Evolutionary conservation across 2,329 filamentous ascomycete species (phyloP), one percentile per base, ranked within the genome.

Genomic region (Orbilia javanica): DNA sequence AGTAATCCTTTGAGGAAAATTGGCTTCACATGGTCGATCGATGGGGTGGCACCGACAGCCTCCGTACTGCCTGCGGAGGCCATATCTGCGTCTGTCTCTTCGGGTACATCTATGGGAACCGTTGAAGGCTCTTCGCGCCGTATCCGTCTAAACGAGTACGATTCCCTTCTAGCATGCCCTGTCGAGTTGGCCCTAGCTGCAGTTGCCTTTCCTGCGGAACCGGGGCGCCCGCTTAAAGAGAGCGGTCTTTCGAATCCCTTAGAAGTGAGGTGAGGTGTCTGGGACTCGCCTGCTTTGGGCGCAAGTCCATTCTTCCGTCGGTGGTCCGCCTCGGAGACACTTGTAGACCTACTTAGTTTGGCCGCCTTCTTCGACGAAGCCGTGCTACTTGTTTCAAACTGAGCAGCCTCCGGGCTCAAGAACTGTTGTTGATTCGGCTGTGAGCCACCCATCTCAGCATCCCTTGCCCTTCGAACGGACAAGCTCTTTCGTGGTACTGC

Each of bases 1-100:
- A 99, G 98, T 18, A 99, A 87, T 3, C 96, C 96, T 84, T 98
- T 99, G 72, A 99, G 88, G 84, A 92, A 98, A 2, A 98, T 96
- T 0, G 96, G 96, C 84, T 97, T 97, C 66, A 95, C 91, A 78
- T 95, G 89, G 80, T 96, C 93, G 4, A 92, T 90, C 63, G 85
- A 84, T 42, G 81, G 81, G 25, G 85, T 84, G 25, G 83, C 81
- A 8, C 69, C 76, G 11, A 84, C 84, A 62, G 85, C 86, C 46
- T 88, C 87, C 18, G 87, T 83, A 27, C 85, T 86, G 73, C 88
- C 87, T 0, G 86, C 85, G 44, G 85, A 85, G 18, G 88, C 89
- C 27, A 93, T 85, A 72, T 97, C 94, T 60, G 90, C 89, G 82
- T 97, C 93, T 0, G 94, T 97, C 85, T 97, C 96, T 83, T 98